Percentiles rank a stretch among this genome's conserved stretches.
Evolutionary conservation across 2,329 filamentous ascomycete genomes (phyloP).

Genomic region (Neoascochyta sp.): DNA sequence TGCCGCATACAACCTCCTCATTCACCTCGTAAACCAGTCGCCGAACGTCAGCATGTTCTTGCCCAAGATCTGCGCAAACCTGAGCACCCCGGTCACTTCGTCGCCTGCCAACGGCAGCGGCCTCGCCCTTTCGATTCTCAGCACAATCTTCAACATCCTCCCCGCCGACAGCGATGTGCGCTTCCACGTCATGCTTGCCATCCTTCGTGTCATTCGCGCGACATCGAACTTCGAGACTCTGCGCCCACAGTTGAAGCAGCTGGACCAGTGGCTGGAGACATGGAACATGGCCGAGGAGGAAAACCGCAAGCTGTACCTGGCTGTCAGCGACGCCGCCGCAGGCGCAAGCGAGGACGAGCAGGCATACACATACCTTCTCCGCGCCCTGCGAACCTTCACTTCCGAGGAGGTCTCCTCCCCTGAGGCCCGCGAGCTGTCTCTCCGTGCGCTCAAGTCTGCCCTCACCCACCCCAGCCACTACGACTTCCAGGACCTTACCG

Average conservation of each 20-base stretch:
- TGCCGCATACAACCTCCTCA: slow-evolving; percentile 91
- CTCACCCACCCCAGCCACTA: slow-evolving; percentile 63
- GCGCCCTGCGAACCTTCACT: slow-evolving; percentile 75
- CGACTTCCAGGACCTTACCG: slow-evolving; percentile 69
- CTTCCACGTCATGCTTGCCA: slow-evolving; percentile 86
- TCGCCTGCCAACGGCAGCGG: slow-evolving; percentile 81
- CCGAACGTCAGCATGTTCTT: slow-evolving; percentile 82
- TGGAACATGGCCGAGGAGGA: slow-evolving; percentile 84
- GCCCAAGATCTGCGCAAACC: slow-evolving; percentile 81
- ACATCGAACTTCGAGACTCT: slow-evolving; percentile 69
- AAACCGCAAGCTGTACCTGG: slow-evolving; percentile 77
- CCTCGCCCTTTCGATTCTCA: slow-evolving; percentile 83
- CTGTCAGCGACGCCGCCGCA: slow-evolving; percentile 74
- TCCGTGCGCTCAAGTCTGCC: slow-evolving; percentile 64
- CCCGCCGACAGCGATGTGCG: slow-evolving; percentile 66
- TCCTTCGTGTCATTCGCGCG: slow-evolving; percentile 77
- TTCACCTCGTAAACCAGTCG: slow-evolving; percentile 86
- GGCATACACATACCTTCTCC: slow-evolving; percentile 67
- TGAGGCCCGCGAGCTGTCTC: slow-evolving; percentile 57
- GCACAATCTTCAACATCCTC: slow-evolving; percentile 96
- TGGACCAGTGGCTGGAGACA: slow-evolving; percentile 74
- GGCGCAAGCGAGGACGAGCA: slow-evolving; percentile 74
- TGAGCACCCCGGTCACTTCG: slow-evolving; percentile 75
- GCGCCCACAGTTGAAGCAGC: slow-evolving; percentile 74
- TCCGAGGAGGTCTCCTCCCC: slow-evolving; percentile 52